These are phyloP conservation scores for Dioszegia hungarica DNA, from an alignment of 768 basidiomycete genomes.

Conservation along the genomic window DNA sequence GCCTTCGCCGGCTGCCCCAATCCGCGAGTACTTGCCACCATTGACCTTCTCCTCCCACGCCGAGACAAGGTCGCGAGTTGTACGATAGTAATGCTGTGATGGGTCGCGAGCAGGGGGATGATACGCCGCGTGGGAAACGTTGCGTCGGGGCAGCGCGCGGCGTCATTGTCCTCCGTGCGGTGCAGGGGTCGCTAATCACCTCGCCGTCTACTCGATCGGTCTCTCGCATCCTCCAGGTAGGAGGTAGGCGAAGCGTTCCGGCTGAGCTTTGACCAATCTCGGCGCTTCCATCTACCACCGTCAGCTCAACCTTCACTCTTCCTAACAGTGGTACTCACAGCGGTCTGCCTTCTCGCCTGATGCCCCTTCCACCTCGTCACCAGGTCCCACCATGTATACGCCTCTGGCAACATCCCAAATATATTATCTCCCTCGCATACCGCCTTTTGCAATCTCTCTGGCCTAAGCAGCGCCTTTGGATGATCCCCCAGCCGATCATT, in stretches of 20 bases:
- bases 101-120: no score
- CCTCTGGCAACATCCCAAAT: conserved; percentile 31
- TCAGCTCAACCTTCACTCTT: conserved; percentile 1
- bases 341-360: conserved; percentile 1
- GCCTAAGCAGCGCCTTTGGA: conserved; percentile 5
- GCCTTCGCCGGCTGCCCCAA: no score
- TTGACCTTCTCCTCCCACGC: no score
- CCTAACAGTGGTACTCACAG: background rate
- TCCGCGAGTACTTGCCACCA: no score
- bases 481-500: conserved; percentile 32
- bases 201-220: conserved; percentile 9
- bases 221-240: conserved; percentile 24
- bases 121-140: no score
- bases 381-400: conserved; percentile 7
- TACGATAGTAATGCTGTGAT: no score
- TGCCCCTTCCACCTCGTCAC: conserved; percentile 1
- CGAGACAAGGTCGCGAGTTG: no score
- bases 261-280: conserved; percentile 16
- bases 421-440: conserved; percentile 31
- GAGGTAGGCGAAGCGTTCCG: conserved; percentile 25
- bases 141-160: no score
- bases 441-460: conserved; percentile 4
- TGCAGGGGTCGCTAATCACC: no score
- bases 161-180: no score
- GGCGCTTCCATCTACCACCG: conserved; percentile 23